Evolutionary conservation across 1,284 basidiomycete species (phyloP).

Genomic region (Malassezia dermatis): DNA sequence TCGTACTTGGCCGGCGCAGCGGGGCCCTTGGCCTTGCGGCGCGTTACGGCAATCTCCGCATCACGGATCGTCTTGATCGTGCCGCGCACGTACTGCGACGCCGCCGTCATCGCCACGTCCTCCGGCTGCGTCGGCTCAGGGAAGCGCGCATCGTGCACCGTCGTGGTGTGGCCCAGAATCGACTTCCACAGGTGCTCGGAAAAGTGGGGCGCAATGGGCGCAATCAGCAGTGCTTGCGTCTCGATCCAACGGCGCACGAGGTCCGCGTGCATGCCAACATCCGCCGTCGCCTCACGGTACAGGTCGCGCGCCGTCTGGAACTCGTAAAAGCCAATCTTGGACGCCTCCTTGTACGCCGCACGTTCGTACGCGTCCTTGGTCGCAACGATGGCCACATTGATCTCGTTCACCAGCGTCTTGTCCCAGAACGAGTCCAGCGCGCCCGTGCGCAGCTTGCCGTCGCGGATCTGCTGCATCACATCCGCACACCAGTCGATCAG

Average conservation of each 20-base stretch:
- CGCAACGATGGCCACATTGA: constrained; percentile 70
- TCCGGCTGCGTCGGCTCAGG: constrained; percentile 55
- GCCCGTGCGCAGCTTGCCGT: constrained; percentile 58
- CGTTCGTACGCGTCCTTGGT: constrained; percentile 58
- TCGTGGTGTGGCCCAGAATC: constrained; percentile 62
- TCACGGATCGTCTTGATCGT: constrained; percentile 82
- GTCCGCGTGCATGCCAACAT: constrained; percentile 74
- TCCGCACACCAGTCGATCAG: constrained; percentile 85
- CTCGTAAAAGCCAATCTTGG: constrained; percentile 94
- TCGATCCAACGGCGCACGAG: constrained; percentile 69
- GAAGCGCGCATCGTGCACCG: constrained; percentile 73
- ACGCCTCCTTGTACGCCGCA: constrained; percentile 85
- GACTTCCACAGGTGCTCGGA: constrained; percentile 77
- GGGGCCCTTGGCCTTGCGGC: constrained; percentile 37
- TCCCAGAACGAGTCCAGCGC: constrained; percentile 54
- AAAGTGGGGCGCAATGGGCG: constrained; percentile 88
- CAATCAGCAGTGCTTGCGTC: constrained; percentile 64
- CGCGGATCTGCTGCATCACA: constrained; percentile 56
- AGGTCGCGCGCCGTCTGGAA: constrained; percentile 83
- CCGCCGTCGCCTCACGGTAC: constrained; percentile 82
- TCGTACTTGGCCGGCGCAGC: constrained; percentile 31
- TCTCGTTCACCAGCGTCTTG: constrained; percentile 78
- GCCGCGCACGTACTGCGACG: constrained; percentile 65
- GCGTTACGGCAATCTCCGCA: constrained; percentile 56
- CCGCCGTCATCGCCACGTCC: constrained; percentile 54